These are phyloP conservation scores for Forsythia viridissima DNA, from an alignment of 257 asterid species.

Conservation along the genomic window DNA sequence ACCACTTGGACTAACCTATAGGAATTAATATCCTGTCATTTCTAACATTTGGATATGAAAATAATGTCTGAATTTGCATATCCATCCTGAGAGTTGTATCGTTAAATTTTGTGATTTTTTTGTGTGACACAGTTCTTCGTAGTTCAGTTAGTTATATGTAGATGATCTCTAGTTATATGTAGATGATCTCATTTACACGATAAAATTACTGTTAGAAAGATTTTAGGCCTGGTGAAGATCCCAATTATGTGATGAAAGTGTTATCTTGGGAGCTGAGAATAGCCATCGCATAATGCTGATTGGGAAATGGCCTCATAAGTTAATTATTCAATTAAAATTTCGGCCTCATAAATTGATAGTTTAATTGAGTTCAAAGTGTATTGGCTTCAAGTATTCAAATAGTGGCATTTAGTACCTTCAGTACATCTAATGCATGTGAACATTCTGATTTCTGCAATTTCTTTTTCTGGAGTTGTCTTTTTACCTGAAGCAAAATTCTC, in stretches of 20 bases:
- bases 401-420: background rate
- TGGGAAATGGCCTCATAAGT: background rate
- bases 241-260: too few relatives aligned
- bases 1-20: background rate
- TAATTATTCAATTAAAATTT: background rate
- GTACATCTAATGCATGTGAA: background rate
- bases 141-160: too few relatives aligned
- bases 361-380: background rate
- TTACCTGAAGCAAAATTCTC: slow-evolving; percentile 1
- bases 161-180: too few relatives aligned
- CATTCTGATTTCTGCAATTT: background rate
- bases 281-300: too few relatives aligned
- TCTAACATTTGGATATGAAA: background rate
- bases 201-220: too few relatives aligned
- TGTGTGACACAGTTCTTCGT: too few relatives aligned
- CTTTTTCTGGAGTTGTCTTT: background rate
- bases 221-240: too few relatives aligned
- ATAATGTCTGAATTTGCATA: background rate
- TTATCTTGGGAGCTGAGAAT: too few relatives aligned
- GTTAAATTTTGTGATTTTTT: too few relatives aligned
- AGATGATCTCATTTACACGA: too few relatives aligned
- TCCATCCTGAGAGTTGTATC: too few relatives aligned
- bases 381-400: background rate
- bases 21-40: background rate
- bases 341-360: background rate